These are phyloP conservation scores for Phlyctochytrium bullatum DNA, from an alignment of 192 early-diverging fungal species.

Conservation along the genomic window DNA sequence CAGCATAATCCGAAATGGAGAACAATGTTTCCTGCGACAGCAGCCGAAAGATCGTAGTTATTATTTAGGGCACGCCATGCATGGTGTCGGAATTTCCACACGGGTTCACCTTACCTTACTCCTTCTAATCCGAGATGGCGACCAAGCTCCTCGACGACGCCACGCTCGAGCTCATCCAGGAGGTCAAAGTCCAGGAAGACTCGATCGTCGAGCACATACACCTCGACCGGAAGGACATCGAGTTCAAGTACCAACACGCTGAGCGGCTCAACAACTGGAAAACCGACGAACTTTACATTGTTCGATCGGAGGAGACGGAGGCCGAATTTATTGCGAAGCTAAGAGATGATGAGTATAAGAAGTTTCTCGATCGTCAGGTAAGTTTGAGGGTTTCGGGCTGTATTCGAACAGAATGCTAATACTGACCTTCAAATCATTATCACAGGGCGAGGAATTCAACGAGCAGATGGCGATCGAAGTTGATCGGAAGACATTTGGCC, in stretches of 20 bases:
- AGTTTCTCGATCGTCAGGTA: slow-evolving; percentile 12
- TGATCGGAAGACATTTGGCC: slow-evolving; percentile 26
- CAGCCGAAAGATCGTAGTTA: too few species aligned
- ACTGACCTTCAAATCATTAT: too few species aligned
- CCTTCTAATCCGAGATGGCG: too few species aligned
- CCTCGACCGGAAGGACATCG: slow-evolving; percentile 25
- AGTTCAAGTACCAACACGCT: slow-evolving; percentile 23
- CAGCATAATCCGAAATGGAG: too few species aligned
- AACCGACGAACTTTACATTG: slow-evolving; percentile 30
- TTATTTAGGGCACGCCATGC: too few species aligned
- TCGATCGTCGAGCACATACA: slow-evolving; percentile 16
- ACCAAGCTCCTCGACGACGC: slow-evolving; percentile 18
- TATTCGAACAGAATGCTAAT: too few species aligned
- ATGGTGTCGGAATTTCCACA: too few species aligned
- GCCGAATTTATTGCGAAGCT: slow-evolving; percentile 24
- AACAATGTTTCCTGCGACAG: too few species aligned
- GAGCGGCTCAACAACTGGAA: slow-evolving; percentile 35
- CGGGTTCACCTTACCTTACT: too few species aligned
- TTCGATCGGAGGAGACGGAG: slow-evolving; percentile 14
- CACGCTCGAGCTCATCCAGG: slow-evolving; percentile 20
- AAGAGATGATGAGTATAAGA: slow-evolving; percentile 28
- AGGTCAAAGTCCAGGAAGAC: slow-evolving; percentile 5
- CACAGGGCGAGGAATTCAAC: slow-evolving; percentile 17
- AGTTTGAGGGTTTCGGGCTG: neutral
- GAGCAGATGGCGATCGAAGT: slow-evolving; percentile 22